Base-by-base conservation (phyloP, 2,329 filamentous ascomycete genomes). In the Colletotrichum theobromicola region DNA sequence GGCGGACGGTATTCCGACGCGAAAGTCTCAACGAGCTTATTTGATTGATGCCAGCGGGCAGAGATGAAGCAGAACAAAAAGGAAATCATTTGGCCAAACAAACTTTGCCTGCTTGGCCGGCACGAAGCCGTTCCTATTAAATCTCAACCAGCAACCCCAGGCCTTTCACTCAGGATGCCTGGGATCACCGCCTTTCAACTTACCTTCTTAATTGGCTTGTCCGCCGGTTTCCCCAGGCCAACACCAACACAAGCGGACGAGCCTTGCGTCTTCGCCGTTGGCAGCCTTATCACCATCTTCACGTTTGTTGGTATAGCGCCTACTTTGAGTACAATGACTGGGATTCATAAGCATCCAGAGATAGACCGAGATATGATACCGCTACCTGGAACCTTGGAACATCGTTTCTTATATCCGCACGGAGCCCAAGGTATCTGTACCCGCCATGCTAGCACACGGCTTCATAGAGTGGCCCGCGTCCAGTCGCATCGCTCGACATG, bases 401-500 rank as follows among this genome's bases (percentile, higher is more conserved):
- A 24, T n/a, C 34, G 24, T 50, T 10, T 24, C 26, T 60, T 16
- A 12, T 34, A 58, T 74, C 46, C 72, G 68, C 72, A 74, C 72
- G 72, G 62, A 72, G 57, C 34, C 7, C 30, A n/a, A 65, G 30
- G 62, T 72, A 67, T 53, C 28, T 58, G 37, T 67, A 71, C 28
- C 62, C 55, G 24, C 34, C 4, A 4, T 30, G 34, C 46, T 34
- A 28, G 21, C 10, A 53, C 15, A 55, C 16, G 53, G 53, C 7
- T 13, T 35, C n/a, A 4, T 9, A 50, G 42, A 5, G 67, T 46
- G 32, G 46, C 21, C 61, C 37, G 37, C 60, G 67, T 60, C 62
- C 72, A 67, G 72, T 75, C 69, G 72, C 69, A 72, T 66, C 61
- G 62, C 62, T 74, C 62, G 67, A 74, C 67, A 35, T 63, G 46